Conservation (phyloP, 495 filamentous ascomycete genomes). For the Neurospora cerealis region DNA sequence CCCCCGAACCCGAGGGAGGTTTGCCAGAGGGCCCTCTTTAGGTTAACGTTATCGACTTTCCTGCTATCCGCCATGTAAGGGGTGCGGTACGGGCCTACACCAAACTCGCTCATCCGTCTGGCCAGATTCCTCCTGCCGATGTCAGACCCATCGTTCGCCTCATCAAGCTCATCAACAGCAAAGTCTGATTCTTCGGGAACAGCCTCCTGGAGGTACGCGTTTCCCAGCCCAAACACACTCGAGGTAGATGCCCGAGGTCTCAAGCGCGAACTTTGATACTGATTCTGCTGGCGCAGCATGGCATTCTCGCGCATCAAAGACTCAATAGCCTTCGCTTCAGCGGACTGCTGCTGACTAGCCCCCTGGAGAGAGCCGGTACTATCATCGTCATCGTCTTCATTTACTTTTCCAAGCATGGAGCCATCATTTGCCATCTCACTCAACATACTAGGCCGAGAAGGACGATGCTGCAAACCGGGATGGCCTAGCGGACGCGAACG, state of each 20-base stretch:
- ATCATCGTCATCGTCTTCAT: constrained; percentile 68
- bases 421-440: constrained; percentile 68
- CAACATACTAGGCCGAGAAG: constrained; percentile 77
- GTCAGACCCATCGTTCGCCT: constrained; percentile 48
- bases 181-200: constrained; percentile 63
- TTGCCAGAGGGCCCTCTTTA: constrained; percentile 77
- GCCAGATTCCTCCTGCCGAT: constrained; percentile 42
- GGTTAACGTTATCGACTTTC: constrained; percentile 55
- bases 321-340: constrained; percentile 58
- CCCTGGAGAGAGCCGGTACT: constrained; percentile 47
- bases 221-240: constrained; percentile 41
- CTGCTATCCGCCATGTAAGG: constrained; percentile 58
- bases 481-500: constrained; percentile 46
- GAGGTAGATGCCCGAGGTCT: constrained; percentile 54
- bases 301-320: constrained; percentile 65
- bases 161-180: constrained; percentile 60
- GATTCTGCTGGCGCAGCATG: constrained; percentile 53
- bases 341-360: constrained; percentile 41
- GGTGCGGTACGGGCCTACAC: constrained; percentile 43
- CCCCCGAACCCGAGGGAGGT: constrained; percentile 73
- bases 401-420: constrained; percentile 61
- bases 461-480: constrained; percentile 65
- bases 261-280: constrained; percentile 49
- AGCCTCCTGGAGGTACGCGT: constrained; percentile 51
- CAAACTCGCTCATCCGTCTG: constrained; percentile 55